Evolutionary conservation across 345 rosid species (phyloP), one percentile per base, ranked within the genome.

Genomic region (Dipteronia dyeriana): DNA sequence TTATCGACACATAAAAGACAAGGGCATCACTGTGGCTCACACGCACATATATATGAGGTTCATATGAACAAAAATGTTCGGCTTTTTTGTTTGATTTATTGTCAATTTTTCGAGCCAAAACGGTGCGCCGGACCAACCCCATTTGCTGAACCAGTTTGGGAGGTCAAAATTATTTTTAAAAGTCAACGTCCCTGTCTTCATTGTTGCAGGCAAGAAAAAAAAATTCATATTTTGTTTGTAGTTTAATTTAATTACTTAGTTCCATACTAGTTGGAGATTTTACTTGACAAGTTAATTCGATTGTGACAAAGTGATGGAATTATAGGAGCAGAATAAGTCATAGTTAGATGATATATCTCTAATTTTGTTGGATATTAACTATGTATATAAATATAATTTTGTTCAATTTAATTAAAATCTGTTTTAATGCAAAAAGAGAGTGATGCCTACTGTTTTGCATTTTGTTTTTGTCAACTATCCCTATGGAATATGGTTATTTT

Each of bases 21-120:
- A 25, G 4, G 4, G 0, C 19, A 4, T 0, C 19, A 4, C 41
- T 9, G 3, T 7, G 2, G 2, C 45, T 1, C 45, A 41, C 11
- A 7, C 45, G 0, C 2, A 41, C 7, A 41, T 41, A 1, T 9
- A 41, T 41, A 6, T 26, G 43, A 47, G 70, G 56, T 31, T 49
- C 54, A 53, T 16, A 53, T 53, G 57, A 53, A 74, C 73, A 74
- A 77, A 82, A 69, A 71, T 1, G 19, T 86, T 82, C 90, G 88
- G 89, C 90, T 75, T 19, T 68, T 83, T 88, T 85, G 91, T 86
- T 86, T 69, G 68, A 84, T 84, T 31, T 72, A 13, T n/a, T 71
- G 80, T 76, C 41, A 14, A 65, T 5, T 16, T n/a, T 20, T 53
- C 19, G 70, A 23, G 75, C 75, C 63, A 57, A 25, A 66, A 63